phyloP scores from a whole-genome alignment of 2,329 filamentous ascomycete species.

The Cordyceps pruinosa region DNA sequence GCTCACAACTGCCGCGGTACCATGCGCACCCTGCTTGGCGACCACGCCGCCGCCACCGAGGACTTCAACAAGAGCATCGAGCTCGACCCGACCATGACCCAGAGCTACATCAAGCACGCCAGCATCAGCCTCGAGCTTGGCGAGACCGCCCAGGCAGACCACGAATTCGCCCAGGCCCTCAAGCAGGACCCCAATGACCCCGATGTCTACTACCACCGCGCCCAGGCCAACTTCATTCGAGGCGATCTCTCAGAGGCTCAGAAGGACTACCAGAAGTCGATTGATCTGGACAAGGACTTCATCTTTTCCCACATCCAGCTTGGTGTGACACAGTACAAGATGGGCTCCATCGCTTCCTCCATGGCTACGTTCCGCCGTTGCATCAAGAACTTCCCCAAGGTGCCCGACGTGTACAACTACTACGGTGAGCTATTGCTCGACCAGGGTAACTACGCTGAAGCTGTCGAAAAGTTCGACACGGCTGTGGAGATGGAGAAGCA shows the following conservation, averaged over 20 bases:
- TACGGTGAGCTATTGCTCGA: slow-evolving; percentile 95
- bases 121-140: slow-evolving; percentile 96
- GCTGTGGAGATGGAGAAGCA: slow-evolving; percentile 99
- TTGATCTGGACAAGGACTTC: slow-evolving; percentile 90
- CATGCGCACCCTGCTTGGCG: slow-evolving; percentile 86
- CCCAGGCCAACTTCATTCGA: slow-evolving; percentile 96
- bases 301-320: slow-evolving; percentile 99
- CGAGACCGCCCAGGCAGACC: slow-evolving; percentile 76
- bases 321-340: slow-evolving; percentile 98
- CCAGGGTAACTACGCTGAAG: slow-evolving; percentile 91
- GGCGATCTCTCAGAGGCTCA: slow-evolving; percentile 87
- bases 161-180: slow-evolving; percentile 81
- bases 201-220: slow-evolving; percentile 98
- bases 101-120: slow-evolving; percentile 97
- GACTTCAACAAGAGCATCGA: slow-evolving; percentile 93
- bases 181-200: slow-evolving; percentile 81
- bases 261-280: slow-evolving; percentile 98
- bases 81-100: slow-evolving; percentile 77
- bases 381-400: slow-evolving; percentile 96
- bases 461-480: slow-evolving; percentile 95
- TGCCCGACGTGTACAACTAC: slow-evolving; percentile 99
- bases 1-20: slow-evolving; percentile 96
- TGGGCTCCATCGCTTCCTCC: slow-evolving; percentile 93
- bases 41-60: slow-evolving; percentile 71
- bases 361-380: slow-evolving; percentile 97